These are phyloP conservation scores for Eimeria maxima DNA, from an alignment of 169 alveolate species.

Conservation along the genomic window DNA sequence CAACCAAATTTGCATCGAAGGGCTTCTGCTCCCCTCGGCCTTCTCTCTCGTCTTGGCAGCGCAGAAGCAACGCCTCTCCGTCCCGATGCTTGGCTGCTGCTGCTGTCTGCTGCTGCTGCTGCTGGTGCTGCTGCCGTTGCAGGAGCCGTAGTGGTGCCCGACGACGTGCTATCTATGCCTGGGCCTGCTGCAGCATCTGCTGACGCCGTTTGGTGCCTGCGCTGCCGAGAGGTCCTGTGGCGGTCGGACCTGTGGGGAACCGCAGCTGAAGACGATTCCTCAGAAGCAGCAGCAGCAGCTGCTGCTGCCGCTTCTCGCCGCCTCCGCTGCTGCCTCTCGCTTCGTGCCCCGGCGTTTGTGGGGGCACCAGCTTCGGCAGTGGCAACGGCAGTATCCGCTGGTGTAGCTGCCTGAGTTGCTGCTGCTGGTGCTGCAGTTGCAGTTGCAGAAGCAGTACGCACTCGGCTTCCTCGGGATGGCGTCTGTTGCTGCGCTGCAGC, in stretches of 20 bases:
- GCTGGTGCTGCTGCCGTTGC: conserved; percentile 12
- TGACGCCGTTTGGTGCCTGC: background rate
- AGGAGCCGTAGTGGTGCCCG: background rate
- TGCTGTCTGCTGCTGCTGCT: conserved; percentile 20
- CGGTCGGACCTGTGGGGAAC: background rate
- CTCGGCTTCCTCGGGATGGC: conserved; percentile 6
- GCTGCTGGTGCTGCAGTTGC: background rate
- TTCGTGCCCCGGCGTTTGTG: background rate
- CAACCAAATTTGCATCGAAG: conserved; percentile 4
- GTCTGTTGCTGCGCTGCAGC: conserved; percentile 26
- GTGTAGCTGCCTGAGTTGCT: conserved; percentile 4
- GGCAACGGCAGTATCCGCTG: background rate
- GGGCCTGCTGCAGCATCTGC: background rate
- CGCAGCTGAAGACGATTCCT: background rate
- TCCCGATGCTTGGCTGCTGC: background rate
- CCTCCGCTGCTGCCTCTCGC: conserved; percentile 2
- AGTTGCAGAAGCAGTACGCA: conserved; percentile 6
- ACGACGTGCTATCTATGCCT: background rate
- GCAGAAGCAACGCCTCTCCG: background rate
- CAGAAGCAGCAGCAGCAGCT: conserved; percentile 6
- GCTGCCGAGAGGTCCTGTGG: background rate
- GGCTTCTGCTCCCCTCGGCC: conserved; percentile 59
- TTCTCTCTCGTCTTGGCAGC: background rate
- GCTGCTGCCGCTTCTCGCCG: conserved; percentile 25
- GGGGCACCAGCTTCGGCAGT: background rate